Evolutionary conservation across 176 grass and related monocot species (phyloP).

Genomic region (Avena sativa): DNA sequence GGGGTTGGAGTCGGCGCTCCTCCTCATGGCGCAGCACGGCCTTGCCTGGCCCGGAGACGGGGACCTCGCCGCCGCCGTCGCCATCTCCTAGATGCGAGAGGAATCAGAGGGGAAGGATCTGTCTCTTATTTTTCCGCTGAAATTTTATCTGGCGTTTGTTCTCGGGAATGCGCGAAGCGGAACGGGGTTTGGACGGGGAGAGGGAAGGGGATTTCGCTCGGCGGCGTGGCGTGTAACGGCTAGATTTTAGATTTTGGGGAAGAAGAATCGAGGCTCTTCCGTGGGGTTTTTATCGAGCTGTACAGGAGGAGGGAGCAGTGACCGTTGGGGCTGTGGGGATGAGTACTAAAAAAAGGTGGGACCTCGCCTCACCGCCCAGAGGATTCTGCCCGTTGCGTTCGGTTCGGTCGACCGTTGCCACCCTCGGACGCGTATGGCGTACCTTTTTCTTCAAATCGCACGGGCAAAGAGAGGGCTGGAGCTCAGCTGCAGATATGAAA

Average conservation of each 20-base stretch:
- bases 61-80: slow-evolving; percentile 48
- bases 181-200: neutral
- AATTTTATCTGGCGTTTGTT: neutral
- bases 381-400: neutral
- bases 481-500: no score
- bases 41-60: slow-evolving; percentile 47
- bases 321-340: neutral
- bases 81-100: slow-evolving; percentile 16
- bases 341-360: neutral
- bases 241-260: slow-evolving; percentile 7
- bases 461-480: no score
- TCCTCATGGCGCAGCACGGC: slow-evolving; percentile 38
- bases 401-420: neutral
- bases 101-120: neutral
- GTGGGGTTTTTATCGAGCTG: neutral
- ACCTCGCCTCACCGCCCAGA: neutral
- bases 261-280: neutral
- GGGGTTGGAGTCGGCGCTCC: slow-evolving; percentile 60
- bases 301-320: neutral
- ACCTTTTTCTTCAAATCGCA: neutral
- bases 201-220: neutral
- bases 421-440: neutral
- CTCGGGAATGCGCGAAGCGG: neutral
- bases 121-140: neutral
- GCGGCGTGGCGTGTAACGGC: neutral